Percentiles rank a stretch among this genome's conserved stretches.
Evolutionary conservation across 495 filamentous ascomycete genomes (phyloP).

Genomic region (Lasiosphaeria hispida): DNA sequence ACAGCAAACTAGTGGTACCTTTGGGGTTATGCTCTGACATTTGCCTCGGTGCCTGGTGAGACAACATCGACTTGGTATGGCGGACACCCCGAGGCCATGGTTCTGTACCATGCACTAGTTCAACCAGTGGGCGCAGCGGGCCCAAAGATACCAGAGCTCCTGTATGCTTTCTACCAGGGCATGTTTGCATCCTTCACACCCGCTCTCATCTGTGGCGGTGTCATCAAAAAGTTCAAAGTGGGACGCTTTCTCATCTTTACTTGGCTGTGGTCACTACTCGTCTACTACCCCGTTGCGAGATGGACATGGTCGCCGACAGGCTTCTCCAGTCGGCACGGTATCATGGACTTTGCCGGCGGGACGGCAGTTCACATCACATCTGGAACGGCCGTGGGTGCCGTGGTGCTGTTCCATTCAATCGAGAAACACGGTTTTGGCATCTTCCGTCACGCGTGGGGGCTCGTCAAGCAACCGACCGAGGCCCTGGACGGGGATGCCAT

Average conservation of each 20-base stretch:
- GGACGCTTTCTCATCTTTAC: neutral
- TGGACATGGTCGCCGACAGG: neutral
- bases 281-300: slow-evolving; percentile 4
- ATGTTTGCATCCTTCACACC: slow-evolving; percentile 2
- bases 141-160: slow-evolving; percentile 1
- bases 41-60: neutral
- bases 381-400: neutral
- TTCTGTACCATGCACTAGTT: neutral
- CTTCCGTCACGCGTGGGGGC: neutral
- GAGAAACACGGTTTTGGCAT: neutral
- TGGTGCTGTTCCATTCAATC: neutral
- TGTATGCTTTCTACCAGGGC: slow-evolving; percentile 5
- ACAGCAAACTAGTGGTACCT: slow-evolving; percentile 1
- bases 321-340: neutral
- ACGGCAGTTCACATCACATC: slow-evolving; percentile 4
- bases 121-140: neutral
- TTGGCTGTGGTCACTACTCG: slow-evolving; percentile 2
- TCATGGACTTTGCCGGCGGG: slow-evolving; percentile 6
- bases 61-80: slow-evolving; percentile 4
- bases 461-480: neutral
- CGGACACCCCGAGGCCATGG: neutral
- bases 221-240: slow-evolving; percentile 7
- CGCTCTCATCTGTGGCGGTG: slow-evolving; percentile 1
- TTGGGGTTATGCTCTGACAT: slow-evolving; percentile 4
- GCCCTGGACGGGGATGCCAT: neutral